Conservation (phyloP, 345 rosid species). For the Linum usitatissimum region DNA sequence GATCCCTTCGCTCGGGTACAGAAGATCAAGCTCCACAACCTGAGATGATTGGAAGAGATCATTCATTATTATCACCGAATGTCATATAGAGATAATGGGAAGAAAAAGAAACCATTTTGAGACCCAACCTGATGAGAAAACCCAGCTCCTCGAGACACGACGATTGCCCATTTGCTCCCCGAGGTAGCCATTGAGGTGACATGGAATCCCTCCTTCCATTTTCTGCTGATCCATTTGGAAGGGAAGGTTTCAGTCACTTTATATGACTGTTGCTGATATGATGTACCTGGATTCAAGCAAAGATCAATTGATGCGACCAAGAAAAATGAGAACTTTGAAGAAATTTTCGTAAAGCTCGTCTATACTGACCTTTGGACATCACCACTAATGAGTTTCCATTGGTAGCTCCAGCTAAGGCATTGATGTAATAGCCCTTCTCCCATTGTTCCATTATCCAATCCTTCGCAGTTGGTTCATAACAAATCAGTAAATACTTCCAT, state of each 20-base stretch:
- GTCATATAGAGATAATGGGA: background rate
- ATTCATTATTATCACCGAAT: background rate
- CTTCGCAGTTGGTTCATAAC: conserved; percentile 24
- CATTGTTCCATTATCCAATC: conserved; percentile 99
- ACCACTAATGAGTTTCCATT: conserved; percentile 92
- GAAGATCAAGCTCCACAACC: conserved; percentile 97
- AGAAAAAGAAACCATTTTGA: background rate
- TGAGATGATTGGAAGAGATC: conserved; percentile 16
- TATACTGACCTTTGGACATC: conserved; percentile 83
- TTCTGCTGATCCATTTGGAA: conserved; percentile 90
- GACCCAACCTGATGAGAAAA: conserved; percentile 59
- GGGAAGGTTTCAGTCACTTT: conserved; percentile 94
- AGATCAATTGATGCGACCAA: background rate
- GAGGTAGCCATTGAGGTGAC: conserved; percentile 94
- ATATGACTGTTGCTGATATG: conserved; percentile 80
- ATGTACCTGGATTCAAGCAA: conserved; percentile 40
- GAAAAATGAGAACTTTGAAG: background rate
- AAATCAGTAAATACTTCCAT: background rate
- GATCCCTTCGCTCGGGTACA: conserved; percentile 94
- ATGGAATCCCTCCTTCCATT: conserved; percentile 91
- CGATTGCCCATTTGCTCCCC: conserved; percentile 88
- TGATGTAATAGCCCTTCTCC: conserved; percentile 94
- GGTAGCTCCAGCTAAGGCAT: conserved; percentile 81
- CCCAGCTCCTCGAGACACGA: conserved; percentile 93
- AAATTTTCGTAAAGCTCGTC: background rate